Base-by-base conservation (phyloP, 2,329 filamentous ascomycete genomes). In the Fusarium concolor region DNA sequence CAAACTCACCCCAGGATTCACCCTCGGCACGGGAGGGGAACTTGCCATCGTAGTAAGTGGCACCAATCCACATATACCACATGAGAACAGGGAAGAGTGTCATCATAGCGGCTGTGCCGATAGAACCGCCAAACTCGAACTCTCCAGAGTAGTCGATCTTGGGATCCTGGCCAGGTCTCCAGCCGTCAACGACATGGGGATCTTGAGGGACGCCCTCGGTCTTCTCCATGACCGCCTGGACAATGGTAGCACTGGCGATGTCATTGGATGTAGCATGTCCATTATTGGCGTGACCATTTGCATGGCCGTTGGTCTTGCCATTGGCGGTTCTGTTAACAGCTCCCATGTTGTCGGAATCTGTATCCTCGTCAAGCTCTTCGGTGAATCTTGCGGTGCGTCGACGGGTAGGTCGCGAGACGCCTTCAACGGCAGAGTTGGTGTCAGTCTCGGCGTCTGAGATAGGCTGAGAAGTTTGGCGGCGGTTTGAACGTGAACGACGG, bases 11-110 rank as follows among this genome's bases (percentile, higher is more conserved):
- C 77, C 88, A 87, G 71, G 85, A 89, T 83, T 97, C 86, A 41
- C 87, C 91, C 42, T 87, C 77, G 3, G 82, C 81, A 2, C 89
- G 92, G 42, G 83, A 81, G 17, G 96, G 96, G 51, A 96, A 84
- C 67, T 92, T 89, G 72, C 95, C 95, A 76, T 93, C 84, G 81
- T 97, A 99, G 82, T 95, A 97, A 49, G 90, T 94, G 33, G 95
- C 92, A 50, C 96, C 96, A 79, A 97, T 90, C 94, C 94, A 98
- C 94, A 99, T 97, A 83, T 97, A 98, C 87, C 93, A 97, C 95
- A 98, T 98, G 73, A 99, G 86, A 37, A 90, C 66, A n/a, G 96
- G 96, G 80, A 98, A 99, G 44, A 91, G 89, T 66, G 94, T 86
- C 93, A 98, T 98, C 88, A 97, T 94, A 71, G 87, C 83, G 17